Percentiles rank a stretch among this genome's conserved stretches.
These are phyloP conservation scores for Emergomyces pasteurianus DNA, from an alignment of 2,329 filamentous ascomycete species.

Conservation along the genomic window DNA sequence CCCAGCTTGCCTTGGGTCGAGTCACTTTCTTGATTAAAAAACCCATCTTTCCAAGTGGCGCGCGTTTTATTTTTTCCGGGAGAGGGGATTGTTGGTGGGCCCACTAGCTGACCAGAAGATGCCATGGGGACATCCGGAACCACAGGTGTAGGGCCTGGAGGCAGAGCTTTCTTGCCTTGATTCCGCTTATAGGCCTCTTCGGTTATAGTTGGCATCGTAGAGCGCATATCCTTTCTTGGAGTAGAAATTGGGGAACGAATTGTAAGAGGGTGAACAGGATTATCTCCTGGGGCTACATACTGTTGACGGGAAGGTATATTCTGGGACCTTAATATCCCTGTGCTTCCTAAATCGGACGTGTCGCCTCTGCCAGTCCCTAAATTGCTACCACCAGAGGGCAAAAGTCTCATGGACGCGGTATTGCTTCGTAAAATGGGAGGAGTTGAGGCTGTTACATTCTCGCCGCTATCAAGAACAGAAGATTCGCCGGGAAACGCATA, in stretches of 20 bases:
- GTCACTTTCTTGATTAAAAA: neutral
- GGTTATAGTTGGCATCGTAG: neutral
- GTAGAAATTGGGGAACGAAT: neutral
- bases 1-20: neutral
- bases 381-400: conserved; percentile 22
- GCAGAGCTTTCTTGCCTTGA: neutral
- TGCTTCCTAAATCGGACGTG: conserved; percentile 6
- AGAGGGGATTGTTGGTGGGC: neutral
- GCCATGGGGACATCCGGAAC: neutral
- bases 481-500: conserved; percentile 25
- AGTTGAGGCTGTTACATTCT: conserved; percentile 15
- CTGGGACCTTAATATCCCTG: conserved; percentile 2
- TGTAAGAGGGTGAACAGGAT: conserved; percentile 8
- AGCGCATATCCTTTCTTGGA: neutral
- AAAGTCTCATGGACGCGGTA: conserved; percentile 33
- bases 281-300: conserved; percentile 22
- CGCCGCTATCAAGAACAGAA: conserved; percentile 21
- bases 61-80: neutral
- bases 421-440: conserved; percentile 13
- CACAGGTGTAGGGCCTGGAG: neutral
- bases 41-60: neutral
- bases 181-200: neutral
- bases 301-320: conserved; percentile 9
- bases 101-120: too few relatives aligned
- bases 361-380: neutral